A percentile compares a stretch with the other conserved stretches of the same genome.
phyloP scores from a whole-genome alignment of 176 grass and related monocot species.

The Otatea glauca region DNA sequence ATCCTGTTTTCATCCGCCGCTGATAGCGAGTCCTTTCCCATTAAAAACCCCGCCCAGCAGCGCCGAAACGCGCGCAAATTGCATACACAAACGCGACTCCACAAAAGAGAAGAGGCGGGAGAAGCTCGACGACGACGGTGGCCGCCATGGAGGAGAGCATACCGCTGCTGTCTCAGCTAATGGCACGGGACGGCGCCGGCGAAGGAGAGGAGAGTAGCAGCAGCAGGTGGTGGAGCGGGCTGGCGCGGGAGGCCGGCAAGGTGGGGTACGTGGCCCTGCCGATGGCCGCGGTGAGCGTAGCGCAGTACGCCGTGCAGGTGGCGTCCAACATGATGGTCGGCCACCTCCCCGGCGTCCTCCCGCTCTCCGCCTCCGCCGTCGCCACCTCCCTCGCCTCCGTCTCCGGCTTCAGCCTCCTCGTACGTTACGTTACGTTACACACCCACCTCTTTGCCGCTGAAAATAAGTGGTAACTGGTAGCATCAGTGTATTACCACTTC shows the following conservation, averaged over 20 bases:
- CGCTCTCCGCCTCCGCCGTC: slow-evolving; percentile 77
- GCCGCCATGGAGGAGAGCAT: slow-evolving; percentile 39
- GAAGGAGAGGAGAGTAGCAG: neutral
- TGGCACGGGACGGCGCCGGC: neutral
- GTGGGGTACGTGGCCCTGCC: slow-evolving; percentile 56
- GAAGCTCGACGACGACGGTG: neutral
- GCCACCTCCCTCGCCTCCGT: slow-evolving; percentile 81
- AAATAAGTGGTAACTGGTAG: neutral
- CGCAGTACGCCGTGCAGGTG: slow-evolving; percentile 77
- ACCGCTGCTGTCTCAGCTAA: slow-evolving; percentile 29
- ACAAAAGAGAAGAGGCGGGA: neutral
- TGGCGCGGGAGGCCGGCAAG: slow-evolving; percentile 45
- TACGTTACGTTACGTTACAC: slow-evolving; percentile 36
- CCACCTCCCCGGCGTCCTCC: slow-evolving; percentile 75
- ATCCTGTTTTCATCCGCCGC: slow-evolving; percentile 11
- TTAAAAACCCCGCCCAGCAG: neutral
- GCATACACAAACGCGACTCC: slow-evolving; percentile 13
- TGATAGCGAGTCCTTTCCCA: neutral
- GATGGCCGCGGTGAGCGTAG: slow-evolving; percentile 60
- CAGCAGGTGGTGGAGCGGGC: slow-evolving; percentile 31
- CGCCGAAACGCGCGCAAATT: slow-evolving; percentile 15
- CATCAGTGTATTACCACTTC: neutral
- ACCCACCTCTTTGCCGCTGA: neutral
- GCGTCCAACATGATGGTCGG: slow-evolving; percentile 95
- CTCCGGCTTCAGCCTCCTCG: slow-evolving; percentile 95